Percentiles rank a stretch among this genome's conserved stretches.
phyloP scores from a whole-genome alignment of 2,329 filamentous ascomycete genomes.

The Ophiostoma sp. region DNA sequence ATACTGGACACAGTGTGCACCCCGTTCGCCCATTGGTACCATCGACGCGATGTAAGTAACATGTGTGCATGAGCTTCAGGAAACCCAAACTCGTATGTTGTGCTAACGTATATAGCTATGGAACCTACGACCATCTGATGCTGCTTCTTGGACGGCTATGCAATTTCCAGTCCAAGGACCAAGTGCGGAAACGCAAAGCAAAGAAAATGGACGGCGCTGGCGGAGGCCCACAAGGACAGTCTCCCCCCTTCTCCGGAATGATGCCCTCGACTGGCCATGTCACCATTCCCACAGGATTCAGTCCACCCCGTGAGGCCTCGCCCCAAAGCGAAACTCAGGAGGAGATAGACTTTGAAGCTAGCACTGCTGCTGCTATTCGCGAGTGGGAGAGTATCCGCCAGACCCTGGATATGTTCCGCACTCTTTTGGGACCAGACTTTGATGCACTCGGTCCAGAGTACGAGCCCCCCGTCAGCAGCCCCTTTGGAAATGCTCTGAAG shows the following conservation, averaged over 20 bases:
- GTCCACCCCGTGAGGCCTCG: conserved; percentile 41
- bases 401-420: conserved; percentile 63
- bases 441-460: conserved; percentile 67
- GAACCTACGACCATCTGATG: conserved; percentile 81
- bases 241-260: conserved; percentile 51
- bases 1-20: conserved; percentile 80
- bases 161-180: conserved; percentile 71
- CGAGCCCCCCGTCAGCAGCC: conserved; percentile 56
- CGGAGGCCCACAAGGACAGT: conserved; percentile 31
- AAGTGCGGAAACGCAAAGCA: conserved; percentile 68
- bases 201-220: conserved; percentile 39
- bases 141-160: conserved; percentile 74
- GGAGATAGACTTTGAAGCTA: conserved; percentile 55
- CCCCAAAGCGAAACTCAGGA: conserved; percentile 43
- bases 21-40: conserved; percentile 71
- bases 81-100: background rate
- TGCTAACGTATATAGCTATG: conserved; percentile 51
- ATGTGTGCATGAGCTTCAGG: no score
- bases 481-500: conserved; percentile 75
- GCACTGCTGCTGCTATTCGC: conserved; percentile 61
- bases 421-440: conserved; percentile 67
- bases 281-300: conserved; percentile 50
- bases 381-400: conserved; percentile 74
- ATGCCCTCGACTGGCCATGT: conserved; percentile 49
- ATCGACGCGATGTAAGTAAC: conserved; percentile 61